Conservation (phyloP, 495 filamentous ascomycete species). For the Podospora pseudocomata region DNA sequence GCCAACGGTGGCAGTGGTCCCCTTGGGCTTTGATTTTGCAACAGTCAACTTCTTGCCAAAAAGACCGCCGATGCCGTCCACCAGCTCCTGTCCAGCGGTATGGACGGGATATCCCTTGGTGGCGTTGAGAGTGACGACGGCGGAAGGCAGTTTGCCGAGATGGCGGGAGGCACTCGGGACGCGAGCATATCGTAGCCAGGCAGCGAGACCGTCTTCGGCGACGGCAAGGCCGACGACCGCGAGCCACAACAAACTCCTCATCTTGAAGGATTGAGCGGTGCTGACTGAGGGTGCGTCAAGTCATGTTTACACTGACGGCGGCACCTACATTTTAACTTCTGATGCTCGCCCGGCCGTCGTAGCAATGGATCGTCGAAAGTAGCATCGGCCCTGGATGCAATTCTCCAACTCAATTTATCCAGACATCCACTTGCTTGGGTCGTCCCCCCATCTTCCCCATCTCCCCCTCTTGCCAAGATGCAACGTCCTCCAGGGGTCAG, state of each 20-base stretch:
- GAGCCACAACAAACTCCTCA: conserved; percentile 34
- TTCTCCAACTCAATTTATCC: neutral
- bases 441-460: too few relatives aligned
- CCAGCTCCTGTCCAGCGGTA: conserved; percentile 57
- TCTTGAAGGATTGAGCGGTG: conserved; percentile 12
- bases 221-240: conserved; percentile 36
- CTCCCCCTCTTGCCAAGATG: neutral
- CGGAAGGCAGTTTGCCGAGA: conserved; percentile 39
- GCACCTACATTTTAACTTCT: neutral
- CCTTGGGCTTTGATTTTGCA: conserved; percentile 16
- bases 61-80: conserved; percentile 53
- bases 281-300: neutral
- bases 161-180: conserved; percentile 40
- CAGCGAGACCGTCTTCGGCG: conserved; percentile 57
- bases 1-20: conserved; percentile 52
- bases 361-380: neutral
- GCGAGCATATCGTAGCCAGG: conserved; percentile 64
- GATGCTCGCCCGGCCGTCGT: neutral
- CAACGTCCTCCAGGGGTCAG: neutral
- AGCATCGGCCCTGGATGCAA: neutral
- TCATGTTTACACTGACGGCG: neutral
- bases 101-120: conserved; percentile 53
- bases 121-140: conserved; percentile 53
- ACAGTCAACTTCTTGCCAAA: conserved; percentile 43
- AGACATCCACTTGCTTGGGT: neutral